A percentile compares a stretch with the other conserved stretches of the same genome.
phyloP scores from a whole-genome alignment of 495 filamentous ascomycete genomes.

The Staphylotrichum tortipilum region DNA sequence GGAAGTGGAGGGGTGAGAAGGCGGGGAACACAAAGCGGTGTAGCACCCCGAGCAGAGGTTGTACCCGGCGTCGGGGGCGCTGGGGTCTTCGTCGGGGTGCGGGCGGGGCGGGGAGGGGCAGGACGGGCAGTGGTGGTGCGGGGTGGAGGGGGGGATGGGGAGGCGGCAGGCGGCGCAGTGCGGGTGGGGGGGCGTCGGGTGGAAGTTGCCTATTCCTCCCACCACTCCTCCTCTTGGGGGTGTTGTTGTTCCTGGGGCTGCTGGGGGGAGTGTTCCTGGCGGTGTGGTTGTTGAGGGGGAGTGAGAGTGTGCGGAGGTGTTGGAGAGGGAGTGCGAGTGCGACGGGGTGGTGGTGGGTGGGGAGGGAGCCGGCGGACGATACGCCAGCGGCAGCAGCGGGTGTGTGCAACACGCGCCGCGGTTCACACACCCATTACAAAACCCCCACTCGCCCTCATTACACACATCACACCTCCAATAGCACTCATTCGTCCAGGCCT shows the following conservation, averaged over 20 bases:
- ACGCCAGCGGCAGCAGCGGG: conserved; percentile 57
- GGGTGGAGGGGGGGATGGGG: conserved; percentile 56
- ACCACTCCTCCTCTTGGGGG: conserved; percentile 19
- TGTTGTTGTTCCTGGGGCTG: conserved; percentile 1
- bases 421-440: conserved; percentile 74
- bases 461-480: conserved; percentile 78
- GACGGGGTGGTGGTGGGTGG: conserved; percentile 4
- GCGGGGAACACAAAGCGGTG: too few species aligned
- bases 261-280: conserved; percentile 7
- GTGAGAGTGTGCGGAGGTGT: too few species aligned
- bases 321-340: conserved; percentile 10
- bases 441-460: conserved; percentile 89
- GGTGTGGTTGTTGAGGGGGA: neutral
- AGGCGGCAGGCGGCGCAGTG: conserved; percentile 67
- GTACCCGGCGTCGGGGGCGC: conserved; percentile 55
- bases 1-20: too few species aligned
- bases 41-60: conserved; percentile 79
- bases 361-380: conserved; percentile 16
- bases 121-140: conserved; percentile 63
- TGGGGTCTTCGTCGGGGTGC: conserved; percentile 34
- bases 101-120: conserved; percentile 18
- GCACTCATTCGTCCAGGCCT: conserved; percentile 61
- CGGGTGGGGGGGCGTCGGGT: conserved; percentile 57
- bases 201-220: conserved; percentile 24
- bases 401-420: conserved; percentile 70